Percentiles rank a stretch among this genome's conserved stretches.
Conservation (phyloP, 495 filamentous ascomycete species). For the Penicillium turbatum region DNA sequence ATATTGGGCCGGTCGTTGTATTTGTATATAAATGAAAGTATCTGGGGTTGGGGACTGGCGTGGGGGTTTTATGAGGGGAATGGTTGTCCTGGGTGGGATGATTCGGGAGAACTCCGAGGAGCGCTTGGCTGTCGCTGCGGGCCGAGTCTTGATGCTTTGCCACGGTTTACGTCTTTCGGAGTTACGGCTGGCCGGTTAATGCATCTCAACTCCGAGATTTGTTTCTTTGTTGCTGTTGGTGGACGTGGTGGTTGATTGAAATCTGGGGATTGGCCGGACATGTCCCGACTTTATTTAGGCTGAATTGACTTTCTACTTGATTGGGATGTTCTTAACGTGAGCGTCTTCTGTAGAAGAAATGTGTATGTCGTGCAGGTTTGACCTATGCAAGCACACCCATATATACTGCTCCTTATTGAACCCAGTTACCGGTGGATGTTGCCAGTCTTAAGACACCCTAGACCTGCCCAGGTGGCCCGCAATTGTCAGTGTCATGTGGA, state of each 20-base stretch:
- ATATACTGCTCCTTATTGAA: too few relatives aligned
- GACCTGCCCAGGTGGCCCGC: too few relatives aligned
- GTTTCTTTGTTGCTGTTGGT: not conserved
- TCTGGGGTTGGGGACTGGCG: not conserved
- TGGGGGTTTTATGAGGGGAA: conserved; percentile 9
- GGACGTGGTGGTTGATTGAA: not conserved
- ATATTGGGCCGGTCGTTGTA: not conserved
- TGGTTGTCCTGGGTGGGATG: conserved; percentile 1
- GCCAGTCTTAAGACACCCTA: too few relatives aligned
- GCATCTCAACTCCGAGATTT: not conserved
- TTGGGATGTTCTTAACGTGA: too few relatives aligned
- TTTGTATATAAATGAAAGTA: not conserved
- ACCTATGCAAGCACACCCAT: too few relatives aligned
- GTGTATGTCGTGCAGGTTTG: too few relatives aligned
- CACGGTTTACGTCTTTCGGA: not conserved
- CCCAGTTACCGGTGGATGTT: too few relatives aligned
- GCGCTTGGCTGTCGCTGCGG: not conserved
- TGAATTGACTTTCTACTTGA: too few relatives aligned
- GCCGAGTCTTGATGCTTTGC: not conserved
- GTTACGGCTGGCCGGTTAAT: not conserved
- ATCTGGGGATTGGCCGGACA: not conserved
- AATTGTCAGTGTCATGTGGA: too few relatives aligned
- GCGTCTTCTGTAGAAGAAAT: too few relatives aligned
- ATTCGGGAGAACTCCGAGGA: not conserved
- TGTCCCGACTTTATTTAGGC: not conserved